Evolutionary conservation across 306 rosid genomes (phyloP).

Genomic region (Erythrophleum fordii): DNA sequence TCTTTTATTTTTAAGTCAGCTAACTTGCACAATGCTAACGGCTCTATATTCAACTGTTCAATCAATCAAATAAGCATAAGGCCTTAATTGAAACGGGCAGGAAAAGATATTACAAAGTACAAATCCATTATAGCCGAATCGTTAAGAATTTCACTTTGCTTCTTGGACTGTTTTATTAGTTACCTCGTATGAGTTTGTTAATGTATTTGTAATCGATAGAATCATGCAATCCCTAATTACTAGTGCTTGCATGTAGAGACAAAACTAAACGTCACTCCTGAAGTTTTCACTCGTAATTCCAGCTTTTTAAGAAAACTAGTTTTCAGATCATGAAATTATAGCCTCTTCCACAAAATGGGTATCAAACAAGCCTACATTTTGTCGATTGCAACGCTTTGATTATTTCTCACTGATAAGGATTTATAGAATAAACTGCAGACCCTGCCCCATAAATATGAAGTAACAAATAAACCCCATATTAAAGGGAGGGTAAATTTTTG

Average conservation of each 20-base stretch:
- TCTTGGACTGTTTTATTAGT: not conserved
- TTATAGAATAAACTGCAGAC: not conserved
- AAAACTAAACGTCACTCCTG: not conserved
- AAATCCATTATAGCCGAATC: not conserved
- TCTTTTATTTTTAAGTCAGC: too few relatives aligned
- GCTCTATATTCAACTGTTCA: not conserved
- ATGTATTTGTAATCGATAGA: not conserved
- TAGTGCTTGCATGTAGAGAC: not conserved
- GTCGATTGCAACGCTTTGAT: not conserved
- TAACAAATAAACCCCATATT: not conserved
- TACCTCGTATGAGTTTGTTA: not conserved
- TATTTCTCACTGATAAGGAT: not conserved
- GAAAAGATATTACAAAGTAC: not conserved
- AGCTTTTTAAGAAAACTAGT: not conserved
- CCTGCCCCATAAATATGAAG: not conserved
- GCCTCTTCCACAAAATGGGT: not conserved
- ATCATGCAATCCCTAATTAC: not conserved
- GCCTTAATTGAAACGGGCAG: not conserved
- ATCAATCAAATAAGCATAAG: not conserved
- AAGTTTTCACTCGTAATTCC: not conserved
- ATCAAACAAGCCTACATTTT: not conserved
- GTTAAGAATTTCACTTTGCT: not conserved
- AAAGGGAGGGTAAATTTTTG: not conserved
- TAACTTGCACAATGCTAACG: not conserved
- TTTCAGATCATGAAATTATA: not conserved